Percentiles rank a stretch among this genome's conserved stretches.
Evolutionary conservation across 2,329 filamentous ascomycete genomes (phyloP).

Genomic region (Colletotrichum trifolii): DNA sequence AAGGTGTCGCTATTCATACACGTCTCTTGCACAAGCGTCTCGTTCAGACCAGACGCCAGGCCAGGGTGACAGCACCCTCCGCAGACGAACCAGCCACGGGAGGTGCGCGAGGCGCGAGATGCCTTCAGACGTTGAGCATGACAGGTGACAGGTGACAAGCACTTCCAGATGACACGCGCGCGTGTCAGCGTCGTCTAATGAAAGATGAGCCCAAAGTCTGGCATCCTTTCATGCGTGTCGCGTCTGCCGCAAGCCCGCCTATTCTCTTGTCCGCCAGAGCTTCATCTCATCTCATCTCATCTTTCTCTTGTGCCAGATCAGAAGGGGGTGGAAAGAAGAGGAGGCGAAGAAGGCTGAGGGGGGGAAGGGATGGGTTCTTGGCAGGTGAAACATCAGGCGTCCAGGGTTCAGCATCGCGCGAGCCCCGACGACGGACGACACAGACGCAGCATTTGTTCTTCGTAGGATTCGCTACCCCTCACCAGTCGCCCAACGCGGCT

Average conservation of each 20-base stretch:
- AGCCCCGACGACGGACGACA: background rate
- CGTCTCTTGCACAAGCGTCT: no score
- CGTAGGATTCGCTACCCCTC: no score
- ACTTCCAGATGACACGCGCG: slow-evolving; percentile 6
- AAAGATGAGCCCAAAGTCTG: no score
- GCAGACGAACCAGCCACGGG: no score
- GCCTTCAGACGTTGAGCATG: slow-evolving; percentile 15
- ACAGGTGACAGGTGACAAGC: slow-evolving; percentile 19
- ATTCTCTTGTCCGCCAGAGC: slow-evolving; percentile 4
- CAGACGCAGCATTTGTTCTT: no score
- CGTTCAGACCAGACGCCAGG: no score
- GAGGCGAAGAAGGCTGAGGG: background rate
- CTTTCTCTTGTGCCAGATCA: slow-evolving; percentile 2
- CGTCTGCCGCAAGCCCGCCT: slow-evolving; percentile 2
- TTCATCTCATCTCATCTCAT: slow-evolving; percentile 19
- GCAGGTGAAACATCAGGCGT: slow-evolving; percentile 32
- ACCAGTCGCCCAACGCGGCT: background rate
- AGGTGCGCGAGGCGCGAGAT: no score
- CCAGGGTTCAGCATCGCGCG: slow-evolving; percentile 14
- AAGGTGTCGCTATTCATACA: no score
- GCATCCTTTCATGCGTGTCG: background rate
- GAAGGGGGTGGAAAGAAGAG: background rate
- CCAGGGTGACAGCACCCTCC: no score
- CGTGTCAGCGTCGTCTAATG: slow-evolving; percentile 22
- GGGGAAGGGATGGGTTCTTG: slow-evolving; percentile 7